Conservation (phyloP, 1,139 yeast species). For the Blastobotrys aristatus region DNA sequence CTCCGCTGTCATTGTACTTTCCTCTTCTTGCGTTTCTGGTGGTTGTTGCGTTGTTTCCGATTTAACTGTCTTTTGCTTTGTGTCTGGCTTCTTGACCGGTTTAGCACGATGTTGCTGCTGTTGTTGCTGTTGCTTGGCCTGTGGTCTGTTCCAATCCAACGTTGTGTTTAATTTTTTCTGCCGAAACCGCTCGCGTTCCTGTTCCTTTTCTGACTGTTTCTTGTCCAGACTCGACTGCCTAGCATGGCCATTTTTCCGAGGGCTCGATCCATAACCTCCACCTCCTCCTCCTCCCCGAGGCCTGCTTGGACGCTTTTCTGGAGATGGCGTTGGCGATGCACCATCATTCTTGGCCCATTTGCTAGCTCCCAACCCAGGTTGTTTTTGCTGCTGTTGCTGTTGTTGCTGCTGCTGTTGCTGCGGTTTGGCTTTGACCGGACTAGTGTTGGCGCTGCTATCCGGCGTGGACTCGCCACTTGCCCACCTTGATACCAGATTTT, state of each 20-base stretch:
- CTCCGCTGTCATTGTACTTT: not conserved
- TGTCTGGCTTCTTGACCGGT: not conserved
- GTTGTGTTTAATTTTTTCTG: conserved; percentile 5
- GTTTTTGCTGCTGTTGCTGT: too few relatives aligned
- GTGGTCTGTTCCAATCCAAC: conserved; percentile 1
- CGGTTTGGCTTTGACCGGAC: too few relatives aligned
- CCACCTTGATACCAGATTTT: conserved; percentile 14
- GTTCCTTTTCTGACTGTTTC: conserved; percentile 5
- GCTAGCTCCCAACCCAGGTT: not conserved
- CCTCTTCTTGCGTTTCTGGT: not conserved
- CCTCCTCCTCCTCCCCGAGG: too few relatives aligned
- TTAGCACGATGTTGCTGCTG: not conserved
- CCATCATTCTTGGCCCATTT: conserved; percentile 4
- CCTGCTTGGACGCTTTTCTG: too few relatives aligned
- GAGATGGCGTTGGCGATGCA: not conserved
- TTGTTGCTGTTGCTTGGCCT: not conserved
- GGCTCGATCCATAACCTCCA: not conserved
- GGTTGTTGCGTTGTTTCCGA: not conserved
- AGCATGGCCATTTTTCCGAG: not conserved
- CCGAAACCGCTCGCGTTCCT: conserved; percentile 7
- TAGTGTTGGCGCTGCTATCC: too few relatives aligned
- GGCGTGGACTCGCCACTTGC: conserved; percentile 12
- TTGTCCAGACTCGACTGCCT: not conserved
- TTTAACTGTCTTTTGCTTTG: not conserved
- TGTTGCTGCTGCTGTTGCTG: too few relatives aligned